Evolutionary conservation across 2,329 filamentous ascomycete species (phyloP).

Genomic region (Scopulariopsis brevicaulis): DNA sequence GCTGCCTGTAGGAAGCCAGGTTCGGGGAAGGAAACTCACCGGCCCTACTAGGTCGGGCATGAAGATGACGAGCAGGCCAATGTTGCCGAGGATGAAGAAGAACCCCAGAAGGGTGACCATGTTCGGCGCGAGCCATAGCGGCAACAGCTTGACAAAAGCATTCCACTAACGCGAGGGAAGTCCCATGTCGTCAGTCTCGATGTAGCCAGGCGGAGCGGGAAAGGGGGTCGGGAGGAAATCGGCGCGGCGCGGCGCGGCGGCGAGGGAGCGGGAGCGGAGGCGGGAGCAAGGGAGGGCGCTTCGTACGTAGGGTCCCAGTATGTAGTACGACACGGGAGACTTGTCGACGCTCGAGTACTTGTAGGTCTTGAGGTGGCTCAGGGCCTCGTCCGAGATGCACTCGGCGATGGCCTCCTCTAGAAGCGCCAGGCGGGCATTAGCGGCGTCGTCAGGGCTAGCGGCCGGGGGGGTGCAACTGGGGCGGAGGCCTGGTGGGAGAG

Average conservation of each 20-base stretch:
- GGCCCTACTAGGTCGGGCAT: constrained; percentile 88
- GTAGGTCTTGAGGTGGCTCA: constrained; percentile 87
- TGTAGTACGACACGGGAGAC: constrained; percentile 84
- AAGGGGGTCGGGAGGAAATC: background rate
- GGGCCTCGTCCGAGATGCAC: constrained; percentile 71
- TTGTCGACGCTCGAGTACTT: constrained; percentile 97
- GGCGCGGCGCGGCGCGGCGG: background rate
- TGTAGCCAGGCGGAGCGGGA: background rate
- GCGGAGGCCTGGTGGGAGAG: background rate
- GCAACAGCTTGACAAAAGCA: constrained; percentile 81
- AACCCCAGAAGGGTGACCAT: constrained; percentile 95
- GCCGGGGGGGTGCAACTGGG: background rate
- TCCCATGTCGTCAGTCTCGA: background rate
- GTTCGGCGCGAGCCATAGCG: constrained; percentile 94
- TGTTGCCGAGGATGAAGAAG: constrained; percentile 82
- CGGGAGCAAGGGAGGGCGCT: constrained; percentile 10
- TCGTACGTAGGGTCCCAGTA: constrained; percentile 87
- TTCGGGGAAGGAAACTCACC: constrained; percentile 35
- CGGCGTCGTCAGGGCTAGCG: background rate
- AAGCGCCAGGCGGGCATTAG: background rate
- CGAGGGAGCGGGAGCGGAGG: background rate
- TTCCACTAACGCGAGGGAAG: constrained; percentile 62
- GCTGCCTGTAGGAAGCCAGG: no score
- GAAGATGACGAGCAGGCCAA: constrained; percentile 60
- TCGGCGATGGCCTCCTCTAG: constrained; percentile 2